Conservation (phyloP, 495 filamentous ascomycete species). For the Tuber melanosporum region DNA sequence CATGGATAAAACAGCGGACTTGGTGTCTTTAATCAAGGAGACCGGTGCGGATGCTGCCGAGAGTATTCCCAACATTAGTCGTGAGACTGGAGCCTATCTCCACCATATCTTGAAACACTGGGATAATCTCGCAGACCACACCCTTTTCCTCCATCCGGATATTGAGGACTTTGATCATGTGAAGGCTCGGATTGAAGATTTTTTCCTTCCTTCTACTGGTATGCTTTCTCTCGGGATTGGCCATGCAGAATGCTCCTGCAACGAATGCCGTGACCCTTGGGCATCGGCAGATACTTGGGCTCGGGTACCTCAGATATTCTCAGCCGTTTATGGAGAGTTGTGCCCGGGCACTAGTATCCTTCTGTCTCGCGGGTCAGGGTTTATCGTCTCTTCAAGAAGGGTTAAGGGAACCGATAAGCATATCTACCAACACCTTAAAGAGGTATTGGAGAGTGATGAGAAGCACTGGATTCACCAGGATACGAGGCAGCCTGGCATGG, state of each 20-base stretch:
- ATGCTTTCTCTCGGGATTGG: slow-evolving; percentile 45
- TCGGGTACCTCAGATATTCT: slow-evolving; percentile 41
- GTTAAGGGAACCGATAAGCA: slow-evolving; percentile 42
- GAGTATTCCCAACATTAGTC: slow-evolving; percentile 43
- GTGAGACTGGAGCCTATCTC: slow-evolving; percentile 49
- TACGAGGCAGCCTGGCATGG: slow-evolving; percentile 28
- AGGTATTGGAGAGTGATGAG: slow-evolving; percentile 41
- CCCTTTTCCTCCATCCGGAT: slow-evolving; percentile 48
- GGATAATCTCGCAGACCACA: slow-evolving; percentile 46
- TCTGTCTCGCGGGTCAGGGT: slow-evolving; percentile 47
- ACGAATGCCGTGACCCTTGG: slow-evolving; percentile 43
- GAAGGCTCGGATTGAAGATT: slow-evolving; percentile 43
- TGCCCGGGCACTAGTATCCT: slow-evolving; percentile 36
- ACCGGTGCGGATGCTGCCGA: slow-evolving; percentile 42
- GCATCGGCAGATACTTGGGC: slow-evolving; percentile 40
- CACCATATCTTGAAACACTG: slow-evolving; percentile 46
- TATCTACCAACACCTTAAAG: slow-evolving; percentile 41
- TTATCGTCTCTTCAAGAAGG: slow-evolving; percentile 45
- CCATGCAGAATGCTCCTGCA: slow-evolving; percentile 41
- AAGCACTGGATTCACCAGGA: slow-evolving; percentile 41
- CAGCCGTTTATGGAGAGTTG: slow-evolving; percentile 27
- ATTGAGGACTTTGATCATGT: slow-evolving; percentile 44
- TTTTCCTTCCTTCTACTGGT: slow-evolving; percentile 44
- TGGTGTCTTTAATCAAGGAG: slow-evolving; percentile 23
- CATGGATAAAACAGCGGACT: slow-evolving; percentile 40